Conservation (phyloP, 108 stramenopile genomes). For the Bacterosira constricta region DNA sequence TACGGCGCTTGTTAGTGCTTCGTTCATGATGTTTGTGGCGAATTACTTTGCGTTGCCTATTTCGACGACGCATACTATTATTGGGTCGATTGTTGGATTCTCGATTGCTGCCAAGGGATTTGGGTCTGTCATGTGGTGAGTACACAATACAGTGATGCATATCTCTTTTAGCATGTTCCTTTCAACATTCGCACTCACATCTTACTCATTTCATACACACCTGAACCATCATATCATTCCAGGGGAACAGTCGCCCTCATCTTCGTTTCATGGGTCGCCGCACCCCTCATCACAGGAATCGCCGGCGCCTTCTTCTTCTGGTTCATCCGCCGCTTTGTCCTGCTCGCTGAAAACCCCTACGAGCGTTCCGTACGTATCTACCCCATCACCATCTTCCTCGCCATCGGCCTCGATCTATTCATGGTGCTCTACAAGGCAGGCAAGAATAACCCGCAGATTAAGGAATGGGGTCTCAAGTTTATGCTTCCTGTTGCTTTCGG, state of each 20-base stretch:
- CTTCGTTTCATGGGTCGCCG: conserved; percentile 60
- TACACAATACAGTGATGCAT: too few relatives aligned
- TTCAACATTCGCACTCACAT: too few relatives aligned
- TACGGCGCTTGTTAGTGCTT: conserved; percentile 53
- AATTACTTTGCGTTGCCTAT: conserved; percentile 67
- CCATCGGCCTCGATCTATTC: conserved; percentile 21
- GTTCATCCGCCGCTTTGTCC: conserved; percentile 20
- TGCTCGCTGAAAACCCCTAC: conserved; percentile 43
- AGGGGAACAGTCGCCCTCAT: conserved; percentile 9
- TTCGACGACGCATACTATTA: conserved; percentile 67
- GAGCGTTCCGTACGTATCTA: conserved; percentile 46
- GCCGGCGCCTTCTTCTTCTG: conserved; percentile 50
- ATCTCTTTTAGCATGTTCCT: too few relatives aligned
- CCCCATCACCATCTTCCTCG: conserved; percentile 52
- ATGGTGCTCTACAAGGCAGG: neutral
- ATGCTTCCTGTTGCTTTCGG: too few relatives aligned
- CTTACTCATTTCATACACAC: conserved; percentile 1
- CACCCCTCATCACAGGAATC: conserved; percentile 56
- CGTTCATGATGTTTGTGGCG: conserved; percentile 60
- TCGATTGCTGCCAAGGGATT: conserved; percentile 51
- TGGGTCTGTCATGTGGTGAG: conserved; percentile 50
- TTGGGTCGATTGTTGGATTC: conserved; percentile 73
- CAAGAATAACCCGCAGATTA: neutral
- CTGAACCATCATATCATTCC: neutral
- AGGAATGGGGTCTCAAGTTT: too few relatives aligned